Base-by-base conservation (phyloP, 1,284 basidiomycete genomes). In the Boletus semigastroideus region DNA sequence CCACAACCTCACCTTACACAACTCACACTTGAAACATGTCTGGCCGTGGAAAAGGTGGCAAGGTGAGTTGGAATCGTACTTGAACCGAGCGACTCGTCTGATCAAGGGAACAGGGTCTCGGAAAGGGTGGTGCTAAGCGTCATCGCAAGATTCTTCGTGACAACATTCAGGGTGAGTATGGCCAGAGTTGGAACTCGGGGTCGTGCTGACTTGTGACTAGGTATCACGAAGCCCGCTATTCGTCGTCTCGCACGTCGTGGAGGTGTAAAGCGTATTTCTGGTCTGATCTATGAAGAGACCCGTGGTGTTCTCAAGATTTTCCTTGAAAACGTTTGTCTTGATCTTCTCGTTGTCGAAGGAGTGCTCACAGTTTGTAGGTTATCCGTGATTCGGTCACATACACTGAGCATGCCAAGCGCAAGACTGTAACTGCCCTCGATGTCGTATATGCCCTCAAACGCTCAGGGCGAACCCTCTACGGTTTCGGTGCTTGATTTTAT, bases 381-480 rank as follows among this genome's bases (percentile, higher is more conserved):
- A 38, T 38, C 20, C 42, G 25, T 25, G 25, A 25, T 25, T 25
- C 25, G 25, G 25, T 25, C 4, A 25, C 25, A 25, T 25, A 25
- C 83, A 89, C 86, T 53, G 90, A 91, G 71, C 90, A 92, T 74
- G 89, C 90, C 62, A 92, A 92, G 79, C 80, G 90, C 44, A 92
- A 92, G 78, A 92, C 89, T 17, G 87, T 92, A 50, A 90, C 86
- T 42, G 89, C 90, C 22, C 84, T 88, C 49, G 87, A 88, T 62
- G 84, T 88, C 47, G 87, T 91, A 49, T 90, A 91, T 73, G 88
- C 90, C 27, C 80, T 92, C 62, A 92, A 92, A 76, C 82, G 90
- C 49, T 86, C 86, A 56, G 87, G 87, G 54, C 81, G 87, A 61
- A 90, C 87, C 22, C 79, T 91, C 22, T 91, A 90, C 68, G 89